Conservation (phyloP, 768 basidiomycete genomes). For the Hygrocybe coccinea region DNA sequence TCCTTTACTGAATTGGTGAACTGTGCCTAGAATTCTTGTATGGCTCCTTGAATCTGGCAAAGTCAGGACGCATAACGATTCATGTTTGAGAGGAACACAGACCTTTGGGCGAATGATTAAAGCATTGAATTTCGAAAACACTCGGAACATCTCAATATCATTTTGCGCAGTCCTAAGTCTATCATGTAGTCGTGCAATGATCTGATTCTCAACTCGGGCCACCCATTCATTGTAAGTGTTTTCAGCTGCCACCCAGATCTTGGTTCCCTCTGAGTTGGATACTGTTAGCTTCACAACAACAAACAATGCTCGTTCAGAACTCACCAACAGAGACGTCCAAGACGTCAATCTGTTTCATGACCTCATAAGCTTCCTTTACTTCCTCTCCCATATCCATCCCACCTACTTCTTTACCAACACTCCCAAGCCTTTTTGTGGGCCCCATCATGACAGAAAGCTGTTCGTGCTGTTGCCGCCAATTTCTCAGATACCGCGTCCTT, state of each 20-base stretch:
- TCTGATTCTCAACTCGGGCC: constrained; percentile 96
- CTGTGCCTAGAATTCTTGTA: constrained; percentile 98
- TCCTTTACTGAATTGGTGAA: constrained; percentile 99
- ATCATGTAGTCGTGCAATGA: constrained; percentile 89
- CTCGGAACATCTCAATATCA: constrained; percentile 99
- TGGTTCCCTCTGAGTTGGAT: constrained; percentile 76
- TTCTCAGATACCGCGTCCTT: constrained; percentile 75
- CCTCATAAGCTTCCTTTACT: constrained; percentile 92
- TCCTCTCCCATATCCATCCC: constrained; percentile 99
- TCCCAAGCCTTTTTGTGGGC: constrained; percentile 79
- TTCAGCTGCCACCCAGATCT: constrained; percentile 97
- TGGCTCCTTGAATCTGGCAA: constrained; percentile 86
- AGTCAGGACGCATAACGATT: neutral
- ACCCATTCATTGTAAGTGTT: constrained; percentile 98
- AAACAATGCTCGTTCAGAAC: constrained; percentile 21
- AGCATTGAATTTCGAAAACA: constrained; percentile 98
- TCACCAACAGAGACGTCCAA: constrained; percentile 87
- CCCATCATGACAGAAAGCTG: constrained; percentile 97
- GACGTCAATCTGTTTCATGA: constrained; percentile 94
- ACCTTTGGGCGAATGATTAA: constrained; percentile 95
- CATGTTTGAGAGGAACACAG: constrained; percentile 10
- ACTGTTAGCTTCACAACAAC: constrained; percentile 1
- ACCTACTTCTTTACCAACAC: constrained; percentile 69
- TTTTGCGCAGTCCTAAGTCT: constrained; percentile 91
- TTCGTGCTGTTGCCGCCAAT: constrained; percentile 96